A percentile compares a stretch with the other conserved stretches of the same genome.
phyloP scores from a whole-genome alignment of 23 red algal genomes.

The Gracilaria gracilis region DNA sequence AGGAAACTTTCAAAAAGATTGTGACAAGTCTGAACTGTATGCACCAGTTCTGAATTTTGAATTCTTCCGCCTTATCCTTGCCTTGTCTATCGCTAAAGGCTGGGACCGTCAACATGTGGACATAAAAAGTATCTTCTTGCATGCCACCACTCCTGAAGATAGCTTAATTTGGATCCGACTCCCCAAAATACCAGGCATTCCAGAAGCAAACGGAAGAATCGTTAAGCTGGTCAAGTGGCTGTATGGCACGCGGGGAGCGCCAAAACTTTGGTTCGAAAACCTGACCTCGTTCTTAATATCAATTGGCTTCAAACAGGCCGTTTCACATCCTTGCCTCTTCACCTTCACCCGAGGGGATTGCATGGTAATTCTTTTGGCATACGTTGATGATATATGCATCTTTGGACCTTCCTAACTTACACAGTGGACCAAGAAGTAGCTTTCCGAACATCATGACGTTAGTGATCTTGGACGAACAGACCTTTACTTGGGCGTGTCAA shows the following conservation, averaged over 20 bases:
- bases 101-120: slow-evolving; percentile 53
- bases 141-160: slow-evolving; percentile 8
- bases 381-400: slow-evolving; percentile 40
- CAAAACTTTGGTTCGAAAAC: slow-evolving; percentile 21
- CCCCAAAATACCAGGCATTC: not conserved
- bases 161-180: not conserved
- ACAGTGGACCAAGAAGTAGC: not conserved
- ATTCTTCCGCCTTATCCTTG: not conserved
- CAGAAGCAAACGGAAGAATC: slow-evolving; percentile 19
- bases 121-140: slow-evolving; percentile 34
- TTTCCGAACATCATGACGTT: slow-evolving; percentile 6
- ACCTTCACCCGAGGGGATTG: not conserved
- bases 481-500: slow-evolving; percentile 26
- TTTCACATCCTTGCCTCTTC: slow-evolving; percentile 4
- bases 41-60: slow-evolving; percentile 47
- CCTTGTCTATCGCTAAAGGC: not conserved
- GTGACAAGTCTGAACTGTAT: not conserved
- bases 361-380: slow-evolving; percentile 1
- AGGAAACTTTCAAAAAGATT: slow-evolving; percentile 35
- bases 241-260: slow-evolving; percentile 18
- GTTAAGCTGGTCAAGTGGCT: slow-evolving; percentile 32
- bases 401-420: slow-evolving; percentile 22
- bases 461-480: not conserved
- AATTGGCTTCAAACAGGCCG: not conserved
- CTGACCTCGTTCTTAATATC: not conserved